A percentile compares a stretch with the other conserved stretches of the same genome.
phyloP scores from a whole-genome alignment of 2,329 filamentous ascomycete genomes.

The Dendryphion nanum region DNA sequence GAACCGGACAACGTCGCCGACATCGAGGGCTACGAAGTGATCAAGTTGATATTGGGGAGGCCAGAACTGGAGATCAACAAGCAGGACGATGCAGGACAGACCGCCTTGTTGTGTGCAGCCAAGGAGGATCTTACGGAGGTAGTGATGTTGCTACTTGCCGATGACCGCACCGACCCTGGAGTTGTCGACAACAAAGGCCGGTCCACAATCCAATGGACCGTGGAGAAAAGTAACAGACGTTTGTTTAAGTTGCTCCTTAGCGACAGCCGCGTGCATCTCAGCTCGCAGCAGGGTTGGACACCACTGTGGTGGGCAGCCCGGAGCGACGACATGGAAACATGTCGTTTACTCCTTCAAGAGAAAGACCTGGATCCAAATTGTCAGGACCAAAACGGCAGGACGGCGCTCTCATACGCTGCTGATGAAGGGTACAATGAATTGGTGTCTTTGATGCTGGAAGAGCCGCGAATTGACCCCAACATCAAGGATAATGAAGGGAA shows the following conservation, averaged over 20 bases:
- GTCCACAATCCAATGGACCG: background rate
- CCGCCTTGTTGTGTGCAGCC: background rate
- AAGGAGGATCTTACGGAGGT: background rate
- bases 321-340: background rate
- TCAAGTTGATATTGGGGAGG: too few relatives aligned
- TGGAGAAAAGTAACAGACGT: background rate
- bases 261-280: background rate
- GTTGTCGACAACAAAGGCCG: background rate
- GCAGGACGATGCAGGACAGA: background rate
- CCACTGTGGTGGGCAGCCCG: background rate
- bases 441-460: background rate
- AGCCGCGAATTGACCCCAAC: background rate
- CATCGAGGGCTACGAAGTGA: too few relatives aligned
- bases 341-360: background rate
- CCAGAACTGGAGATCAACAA: background rate
- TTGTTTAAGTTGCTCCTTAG: background rate
- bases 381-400: background rate
- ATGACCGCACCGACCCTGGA: background rate
- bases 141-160: background rate
- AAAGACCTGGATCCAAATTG: background rate
- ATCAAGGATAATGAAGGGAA: background rate
- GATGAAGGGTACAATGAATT: background rate
- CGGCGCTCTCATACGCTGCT: background rate
- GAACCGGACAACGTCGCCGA: too few relatives aligned
- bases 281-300: too few relatives aligned